Evolutionary conservation across 805 yeast genomes (phyloP), one percentile per base, ranked within the genome.

Genomic region (Yarrowia sp.): DNA sequence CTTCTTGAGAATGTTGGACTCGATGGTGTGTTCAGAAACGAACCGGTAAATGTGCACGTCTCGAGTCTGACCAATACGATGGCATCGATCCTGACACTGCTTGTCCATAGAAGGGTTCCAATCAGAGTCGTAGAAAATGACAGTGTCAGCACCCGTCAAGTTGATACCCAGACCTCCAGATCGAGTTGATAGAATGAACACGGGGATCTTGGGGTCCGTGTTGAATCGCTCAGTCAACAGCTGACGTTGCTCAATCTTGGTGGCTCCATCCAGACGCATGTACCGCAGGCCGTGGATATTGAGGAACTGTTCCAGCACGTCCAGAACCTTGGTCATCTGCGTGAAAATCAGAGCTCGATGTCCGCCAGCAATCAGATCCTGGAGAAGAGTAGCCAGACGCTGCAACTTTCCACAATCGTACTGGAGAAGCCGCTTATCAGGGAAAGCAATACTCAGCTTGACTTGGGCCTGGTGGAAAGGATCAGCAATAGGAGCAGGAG

Each of bases 51-150:
- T 95, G 77, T 95, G 99, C 42, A 95, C 99, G 76, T 95, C 99
- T 74, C 99, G 84, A 17, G 96, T 92, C 77, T 95, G 99, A 8
- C 99, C 99, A 76, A 95, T 95, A 82, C 99, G 89, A 77, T 95
- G 99, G 79, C 98, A 95, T 77, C 99, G 87, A 79, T 95, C 99
- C 78, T 95, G 99, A 79, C 99, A 95, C 79, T 95, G 99, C 75
- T 92, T 92, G 77, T 95, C 99, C 98, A 95, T 95, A 1, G 98
- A 97, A 2, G 99, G 99, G 76, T 95, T 95, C 99, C 99, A 94
- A 78, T 94, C 99, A 2, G 97, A 92, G 78, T 95, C 99, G 77
- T 96, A 95, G 79, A 95, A 96, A 9, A 95, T 92, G 52, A 95
- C 99, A 0, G 99, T 95, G 75, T 95, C 99, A 0, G 99, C 99